Percentiles rank a stretch among this genome's conserved stretches.
Conservation (phyloP, 768 basidiomycete species). For the Fibroporia radiculosa region DNA sequence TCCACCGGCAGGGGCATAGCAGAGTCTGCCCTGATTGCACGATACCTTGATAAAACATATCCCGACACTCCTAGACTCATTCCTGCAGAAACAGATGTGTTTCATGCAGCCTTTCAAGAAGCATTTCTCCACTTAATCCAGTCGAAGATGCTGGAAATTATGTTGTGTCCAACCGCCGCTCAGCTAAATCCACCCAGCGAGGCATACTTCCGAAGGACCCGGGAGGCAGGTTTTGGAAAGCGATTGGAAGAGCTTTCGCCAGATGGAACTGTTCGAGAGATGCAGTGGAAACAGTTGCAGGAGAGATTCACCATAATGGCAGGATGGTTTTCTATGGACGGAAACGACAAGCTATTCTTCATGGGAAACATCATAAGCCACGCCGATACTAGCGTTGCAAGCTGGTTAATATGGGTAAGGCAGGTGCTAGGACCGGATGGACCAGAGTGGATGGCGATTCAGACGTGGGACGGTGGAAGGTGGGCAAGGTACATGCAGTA, state of each 20-base stretch:
- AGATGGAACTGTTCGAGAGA: conserved; percentile 19
- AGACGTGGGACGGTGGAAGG: conserved; percentile 30
- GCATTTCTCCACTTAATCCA: conserved; percentile 9
- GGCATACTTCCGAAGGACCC: conserved; percentile 26
- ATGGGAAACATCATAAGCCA: conserved; percentile 25
- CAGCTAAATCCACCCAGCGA: conserved; percentile 7
- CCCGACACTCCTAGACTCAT: conserved; percentile 27
- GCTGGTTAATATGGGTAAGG: conserved; percentile 29
- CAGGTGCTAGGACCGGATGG: conserved; percentile 19
- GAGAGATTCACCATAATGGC: conserved; percentile 20
- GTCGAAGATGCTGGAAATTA: conserved; percentile 1
- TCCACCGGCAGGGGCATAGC: conserved; percentile 12
- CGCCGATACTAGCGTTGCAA: conserved; percentile 29
- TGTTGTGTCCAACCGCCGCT: conserved; percentile 9
- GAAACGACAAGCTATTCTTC: conserved; percentile 22
- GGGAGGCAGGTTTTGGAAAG: conserved; percentile 25
- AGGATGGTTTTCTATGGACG: conserved; percentile 24
- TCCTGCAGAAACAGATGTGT: conserved; percentile 23
- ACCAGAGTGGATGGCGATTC: conserved; percentile 26
- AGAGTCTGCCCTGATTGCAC: conserved; percentile 22
- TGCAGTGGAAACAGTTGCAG: conserved; percentile 22
- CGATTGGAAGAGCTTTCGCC: conserved; percentile 28
- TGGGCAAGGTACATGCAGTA: conserved; percentile 28
- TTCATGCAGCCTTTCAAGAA: conserved; percentile 18
- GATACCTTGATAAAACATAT: conserved; percentile 22